A percentile compares a stretch with the other conserved stretches of the same genome.
phyloP scores from a whole-genome alignment of 495 filamentous ascomycete species.

The Oidiodendron maius region DNA sequence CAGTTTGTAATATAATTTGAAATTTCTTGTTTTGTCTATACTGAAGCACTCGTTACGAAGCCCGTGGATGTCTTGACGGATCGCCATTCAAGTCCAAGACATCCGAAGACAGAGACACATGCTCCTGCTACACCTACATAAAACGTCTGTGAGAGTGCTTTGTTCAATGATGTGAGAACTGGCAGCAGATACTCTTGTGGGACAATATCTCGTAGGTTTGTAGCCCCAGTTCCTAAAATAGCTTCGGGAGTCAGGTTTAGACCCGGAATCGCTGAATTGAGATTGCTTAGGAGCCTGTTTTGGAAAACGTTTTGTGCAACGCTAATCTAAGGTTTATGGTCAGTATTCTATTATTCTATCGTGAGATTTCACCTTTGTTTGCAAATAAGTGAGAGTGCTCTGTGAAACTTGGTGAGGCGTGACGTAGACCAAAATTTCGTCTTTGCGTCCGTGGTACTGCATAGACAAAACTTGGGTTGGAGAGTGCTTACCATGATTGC shows the following conservation, averaged over 20 bases:
- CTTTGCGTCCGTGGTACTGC: conserved; percentile 50
- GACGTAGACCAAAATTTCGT: too few relatives aligned
- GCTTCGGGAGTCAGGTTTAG: background rate
- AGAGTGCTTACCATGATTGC: too few relatives aligned
- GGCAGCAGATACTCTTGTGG: background rate
- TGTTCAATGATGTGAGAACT: background rate
- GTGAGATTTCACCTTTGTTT: too few relatives aligned
- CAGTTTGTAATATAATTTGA: too few relatives aligned
- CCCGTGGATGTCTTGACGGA: background rate
- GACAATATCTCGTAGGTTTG: background rate
- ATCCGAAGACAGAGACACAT: background rate
- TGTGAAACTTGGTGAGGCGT: conserved; percentile 50
- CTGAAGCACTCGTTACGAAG: too few relatives aligned
- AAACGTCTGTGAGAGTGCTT: background rate
- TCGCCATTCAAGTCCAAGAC: background rate
- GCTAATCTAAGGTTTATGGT: too few relatives aligned
- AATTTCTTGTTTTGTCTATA: too few relatives aligned
- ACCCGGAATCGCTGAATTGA: background rate
- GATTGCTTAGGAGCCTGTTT: background rate
- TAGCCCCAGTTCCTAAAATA: background rate
- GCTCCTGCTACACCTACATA: background rate
- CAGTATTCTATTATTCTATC: too few relatives aligned
- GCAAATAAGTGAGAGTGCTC: too few relatives aligned
- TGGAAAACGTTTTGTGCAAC: background rate
- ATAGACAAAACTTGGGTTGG: conserved; percentile 44